These are phyloP conservation scores for Epithemia pelagica DNA, from an alignment of 108 stramenopile genomes.

Conservation along the genomic window DNA sequence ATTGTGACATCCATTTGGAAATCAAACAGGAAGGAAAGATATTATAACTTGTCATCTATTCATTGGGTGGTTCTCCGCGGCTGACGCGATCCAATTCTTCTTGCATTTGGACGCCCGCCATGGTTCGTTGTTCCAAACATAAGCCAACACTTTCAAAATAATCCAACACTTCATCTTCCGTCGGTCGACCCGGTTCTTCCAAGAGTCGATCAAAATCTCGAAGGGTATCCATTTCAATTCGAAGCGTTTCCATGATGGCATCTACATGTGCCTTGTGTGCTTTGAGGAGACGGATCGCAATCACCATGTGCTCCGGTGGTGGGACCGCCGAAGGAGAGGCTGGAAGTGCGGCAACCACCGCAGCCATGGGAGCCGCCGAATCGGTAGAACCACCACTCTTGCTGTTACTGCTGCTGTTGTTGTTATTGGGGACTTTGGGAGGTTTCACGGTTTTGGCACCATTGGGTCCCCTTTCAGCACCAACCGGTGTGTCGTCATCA, in stretches of 20 bases:
- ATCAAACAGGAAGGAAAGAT: no score
- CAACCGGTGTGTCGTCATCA: background rate
- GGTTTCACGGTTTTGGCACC: background rate
- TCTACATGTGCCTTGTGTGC: slow-evolving; percentile 68
- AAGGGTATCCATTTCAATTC: slow-evolving; percentile 72
- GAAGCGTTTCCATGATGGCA: slow-evolving; percentile 56
- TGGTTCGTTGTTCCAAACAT: slow-evolving; percentile 54
- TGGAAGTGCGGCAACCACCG: slow-evolving; percentile 3
- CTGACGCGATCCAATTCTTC: slow-evolving; percentile 69
- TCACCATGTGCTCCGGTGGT: slow-evolving; percentile 34
- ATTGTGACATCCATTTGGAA: no score
- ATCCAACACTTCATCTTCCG: slow-evolving; percentile 73
- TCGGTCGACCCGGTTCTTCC: slow-evolving; percentile 41
- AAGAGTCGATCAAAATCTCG: slow-evolving; percentile 54
- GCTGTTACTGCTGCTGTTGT: background rate
- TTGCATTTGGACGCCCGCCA: slow-evolving; percentile 36
- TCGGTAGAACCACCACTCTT: background rate
- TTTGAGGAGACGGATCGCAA: slow-evolving; percentile 49
- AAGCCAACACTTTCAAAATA: slow-evolving; percentile 76
- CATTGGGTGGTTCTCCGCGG: slow-evolving; percentile 16
- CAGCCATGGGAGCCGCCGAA: background rate
- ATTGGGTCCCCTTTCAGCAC: background rate
- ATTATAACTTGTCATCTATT: no score
- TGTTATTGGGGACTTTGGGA: background rate
- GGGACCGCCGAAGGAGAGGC: background rate